Evolutionary conservation across 2,329 filamentous ascomycete species (phyloP).

Genomic region (Claviceps maximensis): DNA sequence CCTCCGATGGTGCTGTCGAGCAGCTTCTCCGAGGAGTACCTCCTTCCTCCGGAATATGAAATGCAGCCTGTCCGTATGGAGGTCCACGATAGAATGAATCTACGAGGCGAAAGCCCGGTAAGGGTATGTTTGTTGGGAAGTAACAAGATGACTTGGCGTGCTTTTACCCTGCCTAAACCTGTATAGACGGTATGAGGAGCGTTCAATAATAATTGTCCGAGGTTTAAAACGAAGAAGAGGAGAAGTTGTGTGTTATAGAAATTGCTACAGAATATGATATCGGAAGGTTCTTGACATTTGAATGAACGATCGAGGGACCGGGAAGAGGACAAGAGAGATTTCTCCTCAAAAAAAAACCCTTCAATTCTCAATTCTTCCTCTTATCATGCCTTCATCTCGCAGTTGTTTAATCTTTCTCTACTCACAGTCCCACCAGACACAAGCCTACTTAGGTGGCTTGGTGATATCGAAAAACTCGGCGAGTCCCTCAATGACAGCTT

Average conservation of each 20-base stretch:
- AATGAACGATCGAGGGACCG: too few relatives aligned
- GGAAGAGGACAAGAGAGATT: neutral
- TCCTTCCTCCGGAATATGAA: slow-evolving; percentile 15
- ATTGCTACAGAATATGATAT: neutral
- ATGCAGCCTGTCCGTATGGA: slow-evolving; percentile 36
- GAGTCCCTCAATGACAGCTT: slow-evolving; percentile 66
- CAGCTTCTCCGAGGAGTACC: slow-evolving; percentile 10
- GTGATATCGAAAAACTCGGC: slow-evolving; percentile 67
- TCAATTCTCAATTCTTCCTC: neutral
- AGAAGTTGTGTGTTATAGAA: neutral
- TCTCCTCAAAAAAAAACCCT: too few relatives aligned
- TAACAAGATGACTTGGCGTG: slow-evolving; percentile 33
- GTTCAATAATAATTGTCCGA: neutral
- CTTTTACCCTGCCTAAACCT: slow-evolving; percentile 28
- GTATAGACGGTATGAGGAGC: neutral
- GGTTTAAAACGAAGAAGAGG: neutral
- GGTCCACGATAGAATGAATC: slow-evolving; percentile 29
- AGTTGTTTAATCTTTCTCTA: neutral
- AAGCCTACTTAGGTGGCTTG: slow-evolving; percentile 33
- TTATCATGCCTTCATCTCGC: neutral
- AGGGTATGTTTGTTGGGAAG: slow-evolving; percentile 37
- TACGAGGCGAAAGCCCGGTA: slow-evolving; percentile 33
- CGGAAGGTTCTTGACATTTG: neutral
- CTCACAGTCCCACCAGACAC: too few relatives aligned
- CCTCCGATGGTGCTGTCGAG: slow-evolving; percentile 6